A percentile compares a stretch with the other conserved stretches of the same genome.
Evolutionary conservation across 768 basidiomycete genomes (phyloP).

Genomic region (Lentinus tigrinus): DNA sequence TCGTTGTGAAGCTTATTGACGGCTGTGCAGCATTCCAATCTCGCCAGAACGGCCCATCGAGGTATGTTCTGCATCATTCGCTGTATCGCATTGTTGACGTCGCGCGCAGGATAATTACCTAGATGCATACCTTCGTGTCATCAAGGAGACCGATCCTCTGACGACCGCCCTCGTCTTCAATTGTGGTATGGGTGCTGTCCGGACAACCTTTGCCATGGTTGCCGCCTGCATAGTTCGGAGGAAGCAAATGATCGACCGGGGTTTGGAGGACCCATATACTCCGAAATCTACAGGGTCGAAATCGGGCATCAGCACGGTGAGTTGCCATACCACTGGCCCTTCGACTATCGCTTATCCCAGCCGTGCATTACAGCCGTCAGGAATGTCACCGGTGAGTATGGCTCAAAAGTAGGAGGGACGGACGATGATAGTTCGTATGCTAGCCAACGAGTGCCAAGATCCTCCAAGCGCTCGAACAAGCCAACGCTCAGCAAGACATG

Average conservation of each 20-base stretch:
- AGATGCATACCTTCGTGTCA: slow-evolving; percentile 85
- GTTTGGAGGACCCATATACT: slow-evolving; percentile 78
- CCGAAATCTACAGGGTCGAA: slow-evolving; percentile 30
- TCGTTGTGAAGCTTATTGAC: not conserved
- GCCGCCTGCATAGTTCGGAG: slow-evolving; percentile 85
- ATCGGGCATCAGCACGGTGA: slow-evolving; percentile 52
- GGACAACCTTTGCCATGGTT: slow-evolving; percentile 97
- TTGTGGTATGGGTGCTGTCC: slow-evolving; percentile 95
- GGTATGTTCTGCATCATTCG: slow-evolving; percentile 36
- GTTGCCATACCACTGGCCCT: slow-evolving; percentile 8
- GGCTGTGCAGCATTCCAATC: slow-evolving; percentile 76
- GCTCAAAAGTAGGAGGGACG: not conserved
- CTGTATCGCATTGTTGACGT: not conserved
- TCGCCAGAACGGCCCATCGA: slow-evolving; percentile 90
- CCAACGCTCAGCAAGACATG: slow-evolving; percentile 75
- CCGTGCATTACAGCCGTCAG: slow-evolving; percentile 20
- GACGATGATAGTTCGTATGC: not conserved
- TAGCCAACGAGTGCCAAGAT: slow-evolving; percentile 59
- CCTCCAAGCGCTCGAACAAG: slow-evolving; percentile 67
- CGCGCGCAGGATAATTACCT: slow-evolving; percentile 83
- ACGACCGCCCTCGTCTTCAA: slow-evolving; percentile 87
- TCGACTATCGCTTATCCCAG: not conserved
- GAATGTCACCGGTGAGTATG: slow-evolving; percentile 11
- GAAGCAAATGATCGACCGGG: slow-evolving; percentile 58
- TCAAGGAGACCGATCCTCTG: slow-evolving; percentile 76